Conservation (phyloP, 1,284 basidiomycete species). For the Testicularia cyperi region DNA sequence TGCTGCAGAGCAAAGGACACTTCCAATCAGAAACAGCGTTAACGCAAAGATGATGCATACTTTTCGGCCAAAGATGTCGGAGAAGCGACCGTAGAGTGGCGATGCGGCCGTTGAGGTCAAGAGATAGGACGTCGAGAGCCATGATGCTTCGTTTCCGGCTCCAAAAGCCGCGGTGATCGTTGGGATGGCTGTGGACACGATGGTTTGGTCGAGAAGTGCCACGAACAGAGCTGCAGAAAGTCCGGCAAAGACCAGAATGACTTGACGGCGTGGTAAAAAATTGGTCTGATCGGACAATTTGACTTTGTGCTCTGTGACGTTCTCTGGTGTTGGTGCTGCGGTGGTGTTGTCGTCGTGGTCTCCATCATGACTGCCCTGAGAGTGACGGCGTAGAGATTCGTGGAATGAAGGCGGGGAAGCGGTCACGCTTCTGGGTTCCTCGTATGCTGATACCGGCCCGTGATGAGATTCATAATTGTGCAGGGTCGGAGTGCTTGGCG, state of each 20-base stretch:
- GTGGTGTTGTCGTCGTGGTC: conserved; percentile 14
- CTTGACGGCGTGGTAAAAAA: conserved; percentile 70
- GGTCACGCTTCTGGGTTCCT: no score
- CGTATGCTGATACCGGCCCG: no score
- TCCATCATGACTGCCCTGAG: no score
- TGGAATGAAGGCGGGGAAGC: no score
- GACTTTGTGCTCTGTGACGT: conserved; percentile 20
- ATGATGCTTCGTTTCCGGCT: conserved; percentile 60
- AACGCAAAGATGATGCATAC: conserved; percentile 68
- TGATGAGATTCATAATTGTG: no score
- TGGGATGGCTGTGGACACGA: conserved; percentile 59
- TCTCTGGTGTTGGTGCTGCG: conserved; percentile 19
- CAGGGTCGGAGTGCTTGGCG: no score
- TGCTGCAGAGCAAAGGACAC: conserved; percentile 57
- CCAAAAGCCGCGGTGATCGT: conserved; percentile 48
- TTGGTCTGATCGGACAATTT: conserved; percentile 75
- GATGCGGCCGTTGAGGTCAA: conserved; percentile 60
- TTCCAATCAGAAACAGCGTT: conserved; percentile 65
- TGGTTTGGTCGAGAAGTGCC: conserved; percentile 59
- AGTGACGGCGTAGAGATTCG: no score
- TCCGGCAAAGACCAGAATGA: conserved; percentile 70
- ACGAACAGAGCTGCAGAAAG: conserved; percentile 62
- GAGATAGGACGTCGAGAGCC: conserved; percentile 62
- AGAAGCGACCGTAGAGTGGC: conserved; percentile 62
- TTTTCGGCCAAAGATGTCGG: conserved; percentile 72